phyloP scores from a whole-genome alignment of 2,329 filamentous ascomycete genomes.

The Zasmidium angulare region DNA sequence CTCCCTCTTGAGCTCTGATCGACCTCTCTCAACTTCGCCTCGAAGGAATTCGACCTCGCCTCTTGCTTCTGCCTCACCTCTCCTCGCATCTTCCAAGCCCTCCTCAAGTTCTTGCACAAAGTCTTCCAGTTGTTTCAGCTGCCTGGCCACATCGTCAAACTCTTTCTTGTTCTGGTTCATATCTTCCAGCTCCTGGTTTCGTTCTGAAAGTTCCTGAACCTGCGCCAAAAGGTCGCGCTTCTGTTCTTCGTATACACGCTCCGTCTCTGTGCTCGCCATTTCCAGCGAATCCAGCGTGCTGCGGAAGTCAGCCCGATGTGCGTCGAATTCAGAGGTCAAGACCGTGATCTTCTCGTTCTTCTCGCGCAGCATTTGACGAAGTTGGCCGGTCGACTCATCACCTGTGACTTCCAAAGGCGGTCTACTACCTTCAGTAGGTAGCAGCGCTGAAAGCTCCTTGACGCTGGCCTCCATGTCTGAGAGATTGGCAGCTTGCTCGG shows the following conservation, averaged over 20 bases:
- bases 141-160: constrained; percentile 84
- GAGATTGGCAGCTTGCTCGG: constrained; percentile 78
- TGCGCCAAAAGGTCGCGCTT: constrained; percentile 84
- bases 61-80: constrained; percentile 91
- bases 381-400: constrained; percentile 62
- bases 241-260: constrained; percentile 91
- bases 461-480: constrained; percentile 88
- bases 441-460: constrained; percentile 74
- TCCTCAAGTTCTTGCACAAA: constrained; percentile 96
- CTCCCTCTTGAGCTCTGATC: constrained; percentile 83
- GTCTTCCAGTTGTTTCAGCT: constrained; percentile 93
- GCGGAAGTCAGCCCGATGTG: constrained; percentile 90
- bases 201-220: constrained; percentile 69
- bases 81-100: constrained; percentile 87
- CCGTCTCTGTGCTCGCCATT: constrained; percentile 90
- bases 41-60: constrained; percentile 94
- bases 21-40: constrained; percentile 88
- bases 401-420: constrained; percentile 55
- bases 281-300: constrained; percentile 97
- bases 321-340: constrained; percentile 91
- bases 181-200: constrained; percentile 80
- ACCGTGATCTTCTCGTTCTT: constrained; percentile 96
- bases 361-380: constrained; percentile 81
- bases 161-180: constrained; percentile 81
- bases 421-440: constrained; percentile 54